Evolutionary conservation across 78 protist genomes (phyloP), one percentile per base, ranked within the genome.

Genomic region (Dictyostelium citrinum): DNA sequence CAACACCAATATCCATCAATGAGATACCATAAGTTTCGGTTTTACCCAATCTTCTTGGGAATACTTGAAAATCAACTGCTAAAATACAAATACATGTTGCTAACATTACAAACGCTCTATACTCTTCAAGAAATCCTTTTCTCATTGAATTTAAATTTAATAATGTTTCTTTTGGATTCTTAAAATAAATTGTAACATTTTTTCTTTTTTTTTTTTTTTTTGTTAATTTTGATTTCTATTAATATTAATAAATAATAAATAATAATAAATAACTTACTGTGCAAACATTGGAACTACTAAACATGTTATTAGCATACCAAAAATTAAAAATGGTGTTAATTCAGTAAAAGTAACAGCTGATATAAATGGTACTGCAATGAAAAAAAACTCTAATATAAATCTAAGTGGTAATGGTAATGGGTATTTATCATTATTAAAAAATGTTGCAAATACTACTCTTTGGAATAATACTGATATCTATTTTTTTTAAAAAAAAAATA

Each of bases 1-100:
- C 95, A 46, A 91, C 95, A n/a, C 98, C 98, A 76, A 71, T 90
- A 35, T 97, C 98, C 98, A 97, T 97, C 83, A 97, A 33, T 17
- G 98, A 97, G 37, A 70, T 68, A 70, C 99, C 99, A 64, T 45
- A 96, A 11, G 91, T 90, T 71, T 98, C 99, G 4, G 98, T 97
- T 82, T 98, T 98, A 37, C 96, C 85, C 5, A 94, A 95, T 58
- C 97, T 79, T 58, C 97, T 93, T 11, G 98, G 98, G 37, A 97
- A 98, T 4, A 91, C 75, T 12, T 58, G 68, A 60, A 97, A 98
- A 64, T 98, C 99, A 24, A 98, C 96, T 27, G 97, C 97, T 1
- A 97, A 49, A n/a, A 97, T 97, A 82, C 94, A 77, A 39, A 93
- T 51, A 75, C 83, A 74, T 5, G 96, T 93, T 46, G 94, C 90